Evolutionary conservation across 1,139 yeast species (phyloP).

Genomic region (Suhomyces bolitotheri): DNA sequence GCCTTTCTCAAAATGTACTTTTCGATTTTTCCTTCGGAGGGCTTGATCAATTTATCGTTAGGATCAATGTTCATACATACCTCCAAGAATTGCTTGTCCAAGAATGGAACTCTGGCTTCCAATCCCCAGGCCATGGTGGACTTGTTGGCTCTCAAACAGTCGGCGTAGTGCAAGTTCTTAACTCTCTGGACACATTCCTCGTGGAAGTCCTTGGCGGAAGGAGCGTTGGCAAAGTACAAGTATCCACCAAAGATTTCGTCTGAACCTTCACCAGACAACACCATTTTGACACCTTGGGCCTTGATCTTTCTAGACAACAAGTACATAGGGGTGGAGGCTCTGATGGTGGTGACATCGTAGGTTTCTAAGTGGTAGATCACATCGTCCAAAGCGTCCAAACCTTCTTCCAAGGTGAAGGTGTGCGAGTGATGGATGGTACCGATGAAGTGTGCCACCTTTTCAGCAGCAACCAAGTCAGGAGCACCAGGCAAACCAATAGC

Average conservation of each 20-base stretch:
- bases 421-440: constrained; percentile 98
- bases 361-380: constrained; percentile 96
- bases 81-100: constrained; percentile 89
- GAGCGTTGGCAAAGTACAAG: constrained; percentile 95
- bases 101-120: constrained; percentile 98
- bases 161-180: constrained; percentile 95
- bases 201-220: constrained; percentile 89
- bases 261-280: constrained; percentile 96
- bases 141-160: constrained; percentile 97
- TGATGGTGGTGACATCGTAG: constrained; percentile 95
- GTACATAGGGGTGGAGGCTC: constrained; percentile 99
- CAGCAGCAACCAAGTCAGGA: constrained; percentile 95
- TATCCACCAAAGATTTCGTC: constrained; percentile 99
- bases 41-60: constrained; percentile 80
- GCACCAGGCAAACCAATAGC: constrained; percentile 98
- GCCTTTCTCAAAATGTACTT: constrained; percentile 96
- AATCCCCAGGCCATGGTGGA: constrained; percentile 99
- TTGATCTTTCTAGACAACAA: constrained; percentile 92
- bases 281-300: constrained; percentile 99
- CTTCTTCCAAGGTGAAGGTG: constrained; percentile 94
- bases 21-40: constrained; percentile 73
- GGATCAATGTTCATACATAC: constrained; percentile 95
- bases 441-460: constrained; percentile 91
- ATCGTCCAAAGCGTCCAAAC: constrained; percentile 91
- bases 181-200: constrained; percentile 93